Conservation (phyloP, 768 basidiomycete genomes). For the Macrolepiota dolichaula region DNA sequence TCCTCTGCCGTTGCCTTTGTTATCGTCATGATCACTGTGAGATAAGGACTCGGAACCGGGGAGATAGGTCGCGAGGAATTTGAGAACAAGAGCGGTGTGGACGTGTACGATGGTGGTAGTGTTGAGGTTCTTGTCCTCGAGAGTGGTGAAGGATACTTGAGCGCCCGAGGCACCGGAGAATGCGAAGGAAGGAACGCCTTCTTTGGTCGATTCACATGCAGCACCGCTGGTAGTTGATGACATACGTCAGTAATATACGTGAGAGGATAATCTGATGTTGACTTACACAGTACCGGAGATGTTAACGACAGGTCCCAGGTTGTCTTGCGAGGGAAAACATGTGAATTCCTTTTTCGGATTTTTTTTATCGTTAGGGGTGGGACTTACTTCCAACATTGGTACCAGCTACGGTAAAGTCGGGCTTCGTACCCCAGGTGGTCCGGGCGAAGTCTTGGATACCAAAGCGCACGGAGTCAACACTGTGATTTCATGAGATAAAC, state of each 20-base stretch:
- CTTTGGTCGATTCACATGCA: conserved; percentile 42
- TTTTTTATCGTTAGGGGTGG: neutral
- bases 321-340: conserved; percentile 18
- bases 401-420: conserved; percentile 45
- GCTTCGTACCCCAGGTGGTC: conserved; percentile 28
- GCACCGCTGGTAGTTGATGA: conserved; percentile 34
- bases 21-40: too few species aligned
- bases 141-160: conserved; percentile 49
- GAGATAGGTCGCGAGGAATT: conserved; percentile 27
- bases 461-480: conserved; percentile 32
- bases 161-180: conserved; percentile 40
- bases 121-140: conserved; percentile 25
- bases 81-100: conserved; percentile 40
- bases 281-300: conserved; percentile 43
- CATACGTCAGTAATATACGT: neutral
- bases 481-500: conserved; percentile 1
- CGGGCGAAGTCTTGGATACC: conserved; percentile 44
- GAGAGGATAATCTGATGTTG: neutral
- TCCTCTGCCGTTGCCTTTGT: too few species aligned
- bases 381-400: conserved; percentile 42
- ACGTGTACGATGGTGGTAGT: conserved; percentile 34
- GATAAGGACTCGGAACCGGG: conserved; percentile 8
- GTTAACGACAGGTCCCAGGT: conserved; percentile 27
- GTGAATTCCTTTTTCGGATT: neutral
- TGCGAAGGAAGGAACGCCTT: conserved; percentile 48